Evolutionary conservation across 2,329 filamentous ascomycete genomes (phyloP).

Genomic region (Aspergillus sp.): DNA sequence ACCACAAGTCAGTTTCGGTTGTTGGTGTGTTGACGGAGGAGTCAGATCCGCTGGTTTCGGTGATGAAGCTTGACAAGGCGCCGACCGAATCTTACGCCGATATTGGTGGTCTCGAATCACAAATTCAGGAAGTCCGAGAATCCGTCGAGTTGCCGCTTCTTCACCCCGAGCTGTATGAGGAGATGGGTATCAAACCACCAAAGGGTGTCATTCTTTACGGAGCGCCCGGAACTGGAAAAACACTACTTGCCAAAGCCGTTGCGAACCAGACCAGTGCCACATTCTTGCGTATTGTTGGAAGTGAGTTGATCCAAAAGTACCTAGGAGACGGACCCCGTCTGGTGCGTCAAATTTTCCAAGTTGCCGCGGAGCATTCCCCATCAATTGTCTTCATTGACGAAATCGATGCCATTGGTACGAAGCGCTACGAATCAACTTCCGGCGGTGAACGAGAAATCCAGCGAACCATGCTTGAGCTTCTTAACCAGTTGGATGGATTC

Average conservation of each 20-base stretch:
- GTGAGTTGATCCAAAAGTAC: constrained; percentile 98
- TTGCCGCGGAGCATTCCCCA: constrained; percentile 91
- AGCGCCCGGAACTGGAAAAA: constrained; percentile 95
- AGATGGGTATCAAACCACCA: constrained; percentile 99
- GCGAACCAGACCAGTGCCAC: constrained; percentile 99
- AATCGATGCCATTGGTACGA: constrained; percentile 98
- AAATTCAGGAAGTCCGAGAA: constrained; percentile 97
- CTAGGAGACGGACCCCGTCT: constrained; percentile 92
- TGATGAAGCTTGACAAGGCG: constrained; percentile 99
- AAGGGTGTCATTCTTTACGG: constrained; percentile 99
- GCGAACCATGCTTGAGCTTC: constrained; percentile 95
- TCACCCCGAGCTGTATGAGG: constrained; percentile 96
- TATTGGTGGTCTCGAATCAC: constrained; percentile 90
- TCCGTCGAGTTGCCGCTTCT: constrained; percentile 93
- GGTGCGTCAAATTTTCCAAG: constrained; percentile 86
- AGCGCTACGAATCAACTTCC: constrained; percentile 96
- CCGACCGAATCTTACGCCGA: constrained; percentile 98
- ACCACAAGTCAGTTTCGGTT: constrained; percentile 97
- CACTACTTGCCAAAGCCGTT: constrained; percentile 90
- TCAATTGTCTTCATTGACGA: constrained; percentile 99
- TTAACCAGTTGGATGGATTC: constrained; percentile 98
- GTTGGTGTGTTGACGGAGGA: constrained; percentile 97
- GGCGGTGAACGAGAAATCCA: constrained; percentile 97
- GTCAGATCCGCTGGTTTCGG: constrained; percentile 88
- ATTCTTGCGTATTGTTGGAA: constrained; percentile 94